A percentile compares a stretch with the other conserved stretches of the same genome.
These are phyloP conservation scores for Mucuna pruriens DNA, from an alignment of 306 rosid genomes.

Conservation along the genomic window DNA sequence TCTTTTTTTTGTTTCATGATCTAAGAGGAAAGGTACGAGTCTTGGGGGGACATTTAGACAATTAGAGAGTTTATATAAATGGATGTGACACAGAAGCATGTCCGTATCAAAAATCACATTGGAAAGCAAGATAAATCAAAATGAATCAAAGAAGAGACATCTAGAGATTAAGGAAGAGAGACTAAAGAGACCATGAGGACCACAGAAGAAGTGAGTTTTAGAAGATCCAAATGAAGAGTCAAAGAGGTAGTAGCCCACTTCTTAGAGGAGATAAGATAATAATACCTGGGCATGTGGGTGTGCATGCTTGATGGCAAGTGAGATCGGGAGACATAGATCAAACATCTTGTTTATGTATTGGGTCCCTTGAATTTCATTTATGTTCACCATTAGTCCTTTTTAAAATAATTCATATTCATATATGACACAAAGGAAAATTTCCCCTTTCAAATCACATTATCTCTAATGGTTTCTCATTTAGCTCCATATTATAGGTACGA, in stretches of 20 bases:
- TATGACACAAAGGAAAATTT: slow-evolving; percentile 33
- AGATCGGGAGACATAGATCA: slow-evolving; percentile 50
- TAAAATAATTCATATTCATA: not conserved
- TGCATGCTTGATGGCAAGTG: slow-evolving; percentile 34
- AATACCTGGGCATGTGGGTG: slow-evolving; percentile 46
- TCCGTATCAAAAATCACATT: slow-evolving; percentile 31
- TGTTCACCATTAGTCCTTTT: slow-evolving; percentile 21
- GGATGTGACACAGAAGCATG: slow-evolving; percentile 18
- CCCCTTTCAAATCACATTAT: slow-evolving; percentile 41
- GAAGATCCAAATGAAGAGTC: slow-evolving; percentile 59
- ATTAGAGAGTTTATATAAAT: slow-evolving; percentile 1
- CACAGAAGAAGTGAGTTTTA: not conserved
- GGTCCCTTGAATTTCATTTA: slow-evolving; percentile 47
- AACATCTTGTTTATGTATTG: slow-evolving; percentile 46
- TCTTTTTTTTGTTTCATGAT: not conserved
- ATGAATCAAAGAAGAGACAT: not conserved
- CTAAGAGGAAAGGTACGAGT: not conserved
- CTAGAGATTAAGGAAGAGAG: slow-evolving; percentile 2
- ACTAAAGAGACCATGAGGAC: slow-evolving; percentile 31
- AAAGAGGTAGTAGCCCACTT: slow-evolving; percentile 41
- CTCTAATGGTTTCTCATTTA: slow-evolving; percentile 11
- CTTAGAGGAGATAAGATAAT: slow-evolving; percentile 50
- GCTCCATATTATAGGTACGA: slow-evolving; percentile 30
- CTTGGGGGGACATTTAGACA: not conserved
- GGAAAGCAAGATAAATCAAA: slow-evolving; percentile 5